Base-by-base conservation (phyloP, 257 asterid species). In the Handroanthus guayacan region DNA sequence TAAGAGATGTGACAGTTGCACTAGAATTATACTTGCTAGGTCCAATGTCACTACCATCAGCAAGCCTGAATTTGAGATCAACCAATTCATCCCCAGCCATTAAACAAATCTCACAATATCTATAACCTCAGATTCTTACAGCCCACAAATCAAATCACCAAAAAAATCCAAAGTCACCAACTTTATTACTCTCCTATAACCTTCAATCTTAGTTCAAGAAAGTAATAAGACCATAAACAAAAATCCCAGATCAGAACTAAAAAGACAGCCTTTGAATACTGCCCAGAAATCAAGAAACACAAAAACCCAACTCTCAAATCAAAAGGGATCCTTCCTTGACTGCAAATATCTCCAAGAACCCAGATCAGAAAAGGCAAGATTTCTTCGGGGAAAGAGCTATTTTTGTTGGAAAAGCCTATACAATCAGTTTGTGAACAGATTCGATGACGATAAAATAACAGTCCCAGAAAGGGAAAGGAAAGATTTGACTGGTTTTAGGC, bases 31-130 rank as follows among this genome's bases (percentile, higher is more conserved):
- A 91, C 87, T 90, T 89, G 92, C 75, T 89, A 16, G 98, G 98
- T 67, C 98, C 98, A 79, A 94, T 91, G 58, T 94, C 98, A 88
- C 89, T 87, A 66, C 97, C 97, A 86, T 94, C 98, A 78, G 93
- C 95, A 78, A 94, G 97, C 87, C 98, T 90, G 85, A 94, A 94
- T 84, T 90, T 94, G 80, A 94, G 81, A 48, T 91, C 95, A 73
- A 94, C 87, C 89, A 91, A 86, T 78, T 94, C 98, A 83, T 89
- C 92, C 78, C 71, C 90, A 87, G 94, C 96, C 98, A 94, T 94
- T 50, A 9, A 75, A 68, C 72, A 68, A 81, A 81, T 80, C 83
- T 75, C 69, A 31, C 54, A 75, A 31, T 45, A 55, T 51, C 11
- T 37, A 50, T 13, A 38, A 58, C 83, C 83, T 71, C 82, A 80